Evolutionary conservation across 352 stramenopile genomes (phyloP).

Genomic region (Phytophthora lateralis): DNA sequence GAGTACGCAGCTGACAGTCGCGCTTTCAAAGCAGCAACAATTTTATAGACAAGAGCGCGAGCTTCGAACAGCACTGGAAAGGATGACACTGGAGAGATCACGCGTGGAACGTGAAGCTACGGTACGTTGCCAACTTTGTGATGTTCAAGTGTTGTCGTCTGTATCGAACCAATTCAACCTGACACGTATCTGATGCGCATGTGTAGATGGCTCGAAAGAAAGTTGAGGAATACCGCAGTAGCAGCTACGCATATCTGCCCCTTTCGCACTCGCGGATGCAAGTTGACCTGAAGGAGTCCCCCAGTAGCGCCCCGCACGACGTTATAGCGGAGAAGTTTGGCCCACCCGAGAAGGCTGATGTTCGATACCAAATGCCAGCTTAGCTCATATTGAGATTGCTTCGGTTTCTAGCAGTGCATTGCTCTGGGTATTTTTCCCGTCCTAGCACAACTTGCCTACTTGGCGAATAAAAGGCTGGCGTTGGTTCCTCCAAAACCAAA

Average conservation of each 20-base stretch:
- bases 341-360: slow-evolving; percentile 30
- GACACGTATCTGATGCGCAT: background rate
- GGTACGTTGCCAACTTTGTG: slow-evolving; percentile 25
- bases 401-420: background rate
- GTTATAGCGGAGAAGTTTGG: slow-evolving; percentile 21
- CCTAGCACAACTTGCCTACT: slow-evolving; percentile 33
- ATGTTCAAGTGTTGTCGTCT: background rate
- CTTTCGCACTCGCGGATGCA: slow-evolving; percentile 27
- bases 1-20: slow-evolving; percentile 66
- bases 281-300: slow-evolving; percentile 9
- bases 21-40: slow-evolving; percentile 76
- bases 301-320: slow-evolving; percentile 2
- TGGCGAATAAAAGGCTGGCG: slow-evolving; percentile 81
- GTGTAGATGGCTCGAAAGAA: slow-evolving; percentile 55
- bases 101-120: slow-evolving; percentile 65
- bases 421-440: background rate
- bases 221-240: slow-evolving; percentile 60
- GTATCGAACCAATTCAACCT: background rate
- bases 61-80: slow-evolving; percentile 58
- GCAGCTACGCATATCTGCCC: slow-evolving; percentile 37
- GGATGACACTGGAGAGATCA: slow-evolving; percentile 65
- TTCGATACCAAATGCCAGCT: slow-evolving; percentile 38
- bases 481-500: slow-evolving; percentile 99
- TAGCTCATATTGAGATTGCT: slow-evolving; percentile 21
- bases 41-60: slow-evolving; percentile 77